phyloP scores from a whole-genome alignment of 257 asterid species.

The Avicennia marina region DNA sequence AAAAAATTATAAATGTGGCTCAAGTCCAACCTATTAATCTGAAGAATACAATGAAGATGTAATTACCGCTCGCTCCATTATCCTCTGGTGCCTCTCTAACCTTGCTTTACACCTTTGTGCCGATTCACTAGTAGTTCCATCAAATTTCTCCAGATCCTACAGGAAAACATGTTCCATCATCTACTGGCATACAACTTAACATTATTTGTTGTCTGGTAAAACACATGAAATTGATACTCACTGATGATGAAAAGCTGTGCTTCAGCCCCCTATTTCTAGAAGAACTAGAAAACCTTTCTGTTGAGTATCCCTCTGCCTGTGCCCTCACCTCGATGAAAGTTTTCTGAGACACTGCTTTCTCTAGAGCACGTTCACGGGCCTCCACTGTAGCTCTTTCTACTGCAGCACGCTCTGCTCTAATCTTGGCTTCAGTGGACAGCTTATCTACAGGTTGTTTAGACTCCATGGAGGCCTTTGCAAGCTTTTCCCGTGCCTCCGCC shows the following conservation, averaged over 20 bases:
- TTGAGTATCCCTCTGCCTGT: slow-evolving; percentile 32
- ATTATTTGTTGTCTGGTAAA: slow-evolving; percentile 10
- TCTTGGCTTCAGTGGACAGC: slow-evolving; percentile 66
- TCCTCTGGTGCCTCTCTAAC: slow-evolving; percentile 94
- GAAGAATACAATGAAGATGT: slow-evolving; percentile 14
- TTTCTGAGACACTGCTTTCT: slow-evolving; percentile 80
- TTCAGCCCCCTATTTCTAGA: slow-evolving; percentile 53
- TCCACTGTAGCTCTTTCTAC: slow-evolving; percentile 95
- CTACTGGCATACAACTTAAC: slow-evolving; percentile 7
- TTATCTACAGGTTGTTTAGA: slow-evolving; percentile 37
- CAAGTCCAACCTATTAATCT: slow-evolving; percentile 17
- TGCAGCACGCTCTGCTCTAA: slow-evolving; percentile 90
- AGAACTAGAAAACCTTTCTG: slow-evolving; percentile 37
- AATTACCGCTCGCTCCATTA: slow-evolving; percentile 94
- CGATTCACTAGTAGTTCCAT: slow-evolving; percentile 53
- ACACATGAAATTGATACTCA: slow-evolving; percentile 35
- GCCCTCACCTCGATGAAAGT: slow-evolving; percentile 37
- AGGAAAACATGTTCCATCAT: slow-evolving; percentile 20
- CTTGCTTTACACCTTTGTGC: slow-evolving; percentile 92
- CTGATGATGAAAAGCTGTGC: slow-evolving; percentile 89
- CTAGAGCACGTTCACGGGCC: slow-evolving; percentile 95
- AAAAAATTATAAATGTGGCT: slow-evolving; percentile 3
- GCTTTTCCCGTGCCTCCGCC: slow-evolving; percentile 65
- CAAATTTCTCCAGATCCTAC: slow-evolving; percentile 70
- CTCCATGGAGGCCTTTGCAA: slow-evolving; percentile 40